A percentile compares a stretch with the other conserved stretches of the same genome.
These are phyloP conservation scores for Escallonia herrerae DNA, from an alignment of 129 eudicot species.

Conservation along the genomic window DNA sequence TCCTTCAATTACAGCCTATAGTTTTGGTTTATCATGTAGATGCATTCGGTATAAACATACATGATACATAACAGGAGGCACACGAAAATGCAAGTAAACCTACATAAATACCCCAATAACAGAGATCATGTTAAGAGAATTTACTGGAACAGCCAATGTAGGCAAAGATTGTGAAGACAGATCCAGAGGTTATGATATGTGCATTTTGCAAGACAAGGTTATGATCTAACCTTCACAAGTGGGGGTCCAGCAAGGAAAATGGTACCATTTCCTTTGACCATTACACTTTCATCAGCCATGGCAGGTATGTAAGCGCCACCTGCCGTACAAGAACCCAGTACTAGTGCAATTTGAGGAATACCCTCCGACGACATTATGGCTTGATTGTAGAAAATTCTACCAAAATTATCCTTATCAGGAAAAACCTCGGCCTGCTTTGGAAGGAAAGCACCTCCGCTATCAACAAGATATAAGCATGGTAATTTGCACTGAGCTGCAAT, in stretches of 20 bases:
- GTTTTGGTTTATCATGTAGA: constrained; percentile 2
- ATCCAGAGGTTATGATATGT: background rate
- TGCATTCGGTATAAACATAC: constrained; percentile 3
- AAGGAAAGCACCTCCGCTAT: constrained; percentile 97
- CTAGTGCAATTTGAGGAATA: constrained; percentile 93
- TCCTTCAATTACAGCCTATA: constrained; percentile 15
- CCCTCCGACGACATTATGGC: constrained; percentile 90
- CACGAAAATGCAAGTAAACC: background rate
- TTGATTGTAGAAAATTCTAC: constrained; percentile 88
- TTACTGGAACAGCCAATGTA: background rate
- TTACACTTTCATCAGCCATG: constrained; percentile 99
- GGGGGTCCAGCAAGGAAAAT: constrained; percentile 98
- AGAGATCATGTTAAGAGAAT: background rate
- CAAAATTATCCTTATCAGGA: constrained; percentile 92
- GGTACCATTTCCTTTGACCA: constrained; percentile 99
- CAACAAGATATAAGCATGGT: constrained; percentile 95
- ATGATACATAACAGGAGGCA: background rate
- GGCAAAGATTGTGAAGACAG: background rate
- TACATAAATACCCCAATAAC: background rate
- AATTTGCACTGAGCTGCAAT: constrained; percentile 85
- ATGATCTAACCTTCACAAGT: constrained; percentile 77
- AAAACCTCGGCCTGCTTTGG: constrained; percentile 96
- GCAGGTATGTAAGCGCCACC: constrained; percentile 99
- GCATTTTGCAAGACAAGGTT: constrained; percentile 1
- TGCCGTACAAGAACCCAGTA: constrained; percentile 96